A percentile compares a stretch with the other conserved stretches of the same genome.
These are phyloP conservation scores for Dactylellina haptotyla DNA, from an alignment of 2,329 filamentous ascomycete species.

Conservation along the genomic window DNA sequence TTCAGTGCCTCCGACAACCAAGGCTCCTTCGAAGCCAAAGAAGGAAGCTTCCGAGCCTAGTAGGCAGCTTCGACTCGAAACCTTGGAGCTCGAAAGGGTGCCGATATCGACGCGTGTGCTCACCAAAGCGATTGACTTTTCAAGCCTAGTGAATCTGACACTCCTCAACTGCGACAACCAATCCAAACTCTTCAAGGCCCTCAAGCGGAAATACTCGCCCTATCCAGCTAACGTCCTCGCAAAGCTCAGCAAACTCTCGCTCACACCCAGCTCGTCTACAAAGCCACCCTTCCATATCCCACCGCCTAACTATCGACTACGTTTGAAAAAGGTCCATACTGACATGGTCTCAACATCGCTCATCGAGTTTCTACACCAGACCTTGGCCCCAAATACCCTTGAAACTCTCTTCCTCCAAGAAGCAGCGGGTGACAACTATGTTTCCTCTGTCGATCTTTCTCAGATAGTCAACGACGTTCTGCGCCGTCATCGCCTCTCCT, in stretches of 20 bases:
- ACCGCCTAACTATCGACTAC: conserved; percentile 69
- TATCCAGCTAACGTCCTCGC: conserved; percentile 61
- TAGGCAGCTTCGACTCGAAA: conserved; percentile 71
- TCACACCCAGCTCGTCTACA: conserved; percentile 55
- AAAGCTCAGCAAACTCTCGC: conserved; percentile 55
- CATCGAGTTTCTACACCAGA: conserved; percentile 79
- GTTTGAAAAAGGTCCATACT: conserved; percentile 78
- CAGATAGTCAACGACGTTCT: conserved; percentile 76
- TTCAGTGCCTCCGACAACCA: conserved; percentile 33
- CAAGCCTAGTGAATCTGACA: conserved; percentile 75
- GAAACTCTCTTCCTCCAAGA: conserved; percentile 83
- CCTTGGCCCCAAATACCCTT: conserved; percentile 79
- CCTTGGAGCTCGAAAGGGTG: conserved; percentile 78
- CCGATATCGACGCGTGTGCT: conserved; percentile 77
- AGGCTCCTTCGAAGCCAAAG: conserved; percentile 41
- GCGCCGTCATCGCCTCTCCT: conserved; percentile 74
- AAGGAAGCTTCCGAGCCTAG: conserved; percentile 49
- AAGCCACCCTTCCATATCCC: conserved; percentile 59
- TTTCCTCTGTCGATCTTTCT: conserved; percentile 73
- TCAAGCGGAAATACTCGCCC: conserved; percentile 69
- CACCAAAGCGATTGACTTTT: conserved; percentile 78
- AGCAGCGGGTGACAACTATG: conserved; percentile 63
- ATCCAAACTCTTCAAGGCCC: conserved; percentile 77
- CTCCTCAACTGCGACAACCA: conserved; percentile 78
- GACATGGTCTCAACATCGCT: conserved; percentile 76